Percentiles rank a stretch among this genome's conserved stretches.
Conservation (phyloP, 176 grass and related monocot species). For the Tillandsia leiboldiana region DNA sequence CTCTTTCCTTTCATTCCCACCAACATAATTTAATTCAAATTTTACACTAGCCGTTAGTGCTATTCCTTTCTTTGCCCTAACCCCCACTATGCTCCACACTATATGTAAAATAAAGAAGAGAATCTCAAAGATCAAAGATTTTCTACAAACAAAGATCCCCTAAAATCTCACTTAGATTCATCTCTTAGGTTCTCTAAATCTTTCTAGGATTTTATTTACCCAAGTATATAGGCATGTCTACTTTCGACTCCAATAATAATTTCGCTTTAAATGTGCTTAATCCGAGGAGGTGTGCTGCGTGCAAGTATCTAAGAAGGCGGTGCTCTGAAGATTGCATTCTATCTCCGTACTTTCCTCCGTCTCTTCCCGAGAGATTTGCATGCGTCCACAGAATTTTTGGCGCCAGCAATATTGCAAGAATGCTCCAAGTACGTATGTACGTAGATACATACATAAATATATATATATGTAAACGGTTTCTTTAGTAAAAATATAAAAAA, state of each 20-base stretch:
- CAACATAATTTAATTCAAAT: too few species aligned
- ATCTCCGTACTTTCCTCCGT: slow-evolving; percentile 48
- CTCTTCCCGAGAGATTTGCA: slow-evolving; percentile 40
- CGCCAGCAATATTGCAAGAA: slow-evolving; percentile 41
- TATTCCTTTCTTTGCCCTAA: too few species aligned
- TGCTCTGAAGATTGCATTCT: slow-evolving; percentile 46
- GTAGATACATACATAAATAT: too few species aligned
- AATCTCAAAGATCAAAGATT: background rate
- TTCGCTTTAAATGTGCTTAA: background rate
- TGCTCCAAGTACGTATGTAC: slow-evolving; percentile 50
- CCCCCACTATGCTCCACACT: too few species aligned
- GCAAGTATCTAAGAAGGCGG: slow-evolving; percentile 29
- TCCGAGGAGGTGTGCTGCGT: slow-evolving; percentile 1
- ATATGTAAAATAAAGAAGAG: too few species aligned
- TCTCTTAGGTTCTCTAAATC: background rate
- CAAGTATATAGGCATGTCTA: background rate
- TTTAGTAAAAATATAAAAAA: too few species aligned
- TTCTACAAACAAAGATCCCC: background rate
- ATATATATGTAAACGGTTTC: too few species aligned
- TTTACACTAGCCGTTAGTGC: too few species aligned
- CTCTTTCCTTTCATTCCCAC: too few species aligned
- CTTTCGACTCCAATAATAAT: background rate
- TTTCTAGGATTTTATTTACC: background rate
- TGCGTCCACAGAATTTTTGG: slow-evolving; percentile 57
- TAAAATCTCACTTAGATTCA: background rate